These are phyloP conservation scores for Discostella stelligera DNA, from an alignment of 352 stramenopile genomes.

Conservation along the genomic window DNA sequence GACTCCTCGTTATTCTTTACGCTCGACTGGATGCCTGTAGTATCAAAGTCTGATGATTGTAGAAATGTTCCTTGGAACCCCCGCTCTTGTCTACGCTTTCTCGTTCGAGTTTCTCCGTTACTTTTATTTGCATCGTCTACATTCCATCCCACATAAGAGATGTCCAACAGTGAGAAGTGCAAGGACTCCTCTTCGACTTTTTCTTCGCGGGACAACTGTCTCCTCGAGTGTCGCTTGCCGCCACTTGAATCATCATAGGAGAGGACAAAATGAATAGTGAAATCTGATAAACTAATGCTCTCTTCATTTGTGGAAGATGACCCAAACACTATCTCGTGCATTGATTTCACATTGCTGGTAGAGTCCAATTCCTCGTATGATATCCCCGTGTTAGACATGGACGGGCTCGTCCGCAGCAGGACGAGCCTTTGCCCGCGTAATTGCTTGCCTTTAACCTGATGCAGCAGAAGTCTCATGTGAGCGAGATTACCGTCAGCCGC, in stretches of 20 bases:
- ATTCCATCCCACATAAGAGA: conserved; percentile 29
- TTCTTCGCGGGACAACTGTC: conserved; percentile 26
- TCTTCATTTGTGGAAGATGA: neutral
- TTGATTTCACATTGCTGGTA: conserved; percentile 21
- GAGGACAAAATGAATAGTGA: conserved; percentile 28
- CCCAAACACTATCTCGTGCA: conserved; percentile 28
- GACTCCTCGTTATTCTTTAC: neutral
- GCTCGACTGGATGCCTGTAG: neutral
- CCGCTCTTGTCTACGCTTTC: conserved; percentile 36
- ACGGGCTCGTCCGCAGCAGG: conserved; percentile 11
- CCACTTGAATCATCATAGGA: conserved; percentile 23
- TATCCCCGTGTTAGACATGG: neutral
- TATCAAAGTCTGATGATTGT: conserved; percentile 21
- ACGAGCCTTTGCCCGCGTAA: conserved; percentile 41
- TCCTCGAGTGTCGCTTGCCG: conserved; percentile 14
- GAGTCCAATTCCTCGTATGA: conserved; percentile 24
- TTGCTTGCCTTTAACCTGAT: conserved; percentile 36
- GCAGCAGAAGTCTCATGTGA: conserved; percentile 44
- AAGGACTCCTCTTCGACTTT: conserved; percentile 38
- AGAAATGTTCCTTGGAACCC: conserved; percentile 51
- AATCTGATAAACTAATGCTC: conserved; percentile 1
- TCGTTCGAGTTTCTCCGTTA: conserved; percentile 13
- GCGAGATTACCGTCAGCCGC: conserved; percentile 49
- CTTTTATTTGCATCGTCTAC: conserved; percentile 11
- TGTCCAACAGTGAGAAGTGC: conserved; percentile 30